These are phyloP conservation scores for Metschnikowia similis DNA, from an alignment of 805 yeast species.

Conservation along the genomic window DNA sequence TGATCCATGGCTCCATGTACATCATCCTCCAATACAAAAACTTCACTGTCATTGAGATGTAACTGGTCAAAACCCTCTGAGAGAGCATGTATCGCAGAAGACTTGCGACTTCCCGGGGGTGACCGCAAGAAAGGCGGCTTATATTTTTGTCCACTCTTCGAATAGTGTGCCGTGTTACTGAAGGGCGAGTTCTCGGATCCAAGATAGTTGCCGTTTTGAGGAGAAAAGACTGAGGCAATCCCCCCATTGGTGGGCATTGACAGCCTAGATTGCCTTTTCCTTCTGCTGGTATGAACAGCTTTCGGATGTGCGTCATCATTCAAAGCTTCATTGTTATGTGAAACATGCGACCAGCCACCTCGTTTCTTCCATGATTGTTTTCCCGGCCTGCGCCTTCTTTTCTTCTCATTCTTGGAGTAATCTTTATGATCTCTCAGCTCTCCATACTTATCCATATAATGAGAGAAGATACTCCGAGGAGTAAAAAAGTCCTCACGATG, in stretches of 20 bases:
- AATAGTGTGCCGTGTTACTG: background rate
- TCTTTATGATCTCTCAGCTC: slow-evolving; percentile 30
- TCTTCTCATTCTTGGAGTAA: slow-evolving; percentile 10
- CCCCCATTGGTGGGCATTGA: background rate
- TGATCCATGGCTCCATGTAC: slow-evolving; percentile 6
- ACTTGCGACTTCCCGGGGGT: slow-evolving; percentile 25
- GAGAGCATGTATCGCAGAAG: slow-evolving; percentile 32
- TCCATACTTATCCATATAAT: slow-evolving; percentile 64
- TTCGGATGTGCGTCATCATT: background rate
- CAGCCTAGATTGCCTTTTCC: slow-evolving; percentile 6
- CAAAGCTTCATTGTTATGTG: background rate
- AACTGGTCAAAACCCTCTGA: slow-evolving; percentile 35
- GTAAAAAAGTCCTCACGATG: slow-evolving; percentile 73
- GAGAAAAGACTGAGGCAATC: background rate
- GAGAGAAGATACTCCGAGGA: slow-evolving; percentile 68
- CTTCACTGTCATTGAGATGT: slow-evolving; percentile 32
- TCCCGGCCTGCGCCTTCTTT: slow-evolving; percentile 18
- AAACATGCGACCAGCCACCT: slow-evolving; percentile 1
- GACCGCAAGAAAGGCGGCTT: slow-evolving; percentile 42
- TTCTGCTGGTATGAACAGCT: slow-evolving; percentile 4
- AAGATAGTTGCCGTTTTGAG: background rate
- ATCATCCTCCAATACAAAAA: slow-evolving; percentile 42
- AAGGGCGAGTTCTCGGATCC: background rate
- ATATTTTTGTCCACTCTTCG: slow-evolving; percentile 28
- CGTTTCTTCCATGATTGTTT: slow-evolving; percentile 28